Conservation (phyloP, 495 filamentous ascomycete species). For the Lophium mytilinum region DNA sequence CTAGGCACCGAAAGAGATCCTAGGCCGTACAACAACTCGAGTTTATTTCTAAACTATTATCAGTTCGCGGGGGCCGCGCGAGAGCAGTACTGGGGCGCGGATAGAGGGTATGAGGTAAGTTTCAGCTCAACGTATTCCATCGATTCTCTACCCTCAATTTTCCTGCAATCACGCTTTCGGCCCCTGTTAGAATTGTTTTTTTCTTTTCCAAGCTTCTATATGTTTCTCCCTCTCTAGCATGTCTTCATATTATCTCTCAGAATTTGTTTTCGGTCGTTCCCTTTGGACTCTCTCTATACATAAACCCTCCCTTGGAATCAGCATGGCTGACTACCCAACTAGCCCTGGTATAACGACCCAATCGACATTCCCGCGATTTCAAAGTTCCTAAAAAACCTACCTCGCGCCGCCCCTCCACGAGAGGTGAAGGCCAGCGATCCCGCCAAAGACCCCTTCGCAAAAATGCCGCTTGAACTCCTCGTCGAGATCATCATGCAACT, state of each 20-base stretch:
- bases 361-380: background rate
- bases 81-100: background rate
- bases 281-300: too few relatives aligned
- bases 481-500: background rate
- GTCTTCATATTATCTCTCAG: too few relatives aligned
- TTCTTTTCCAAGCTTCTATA: too few relatives aligned
- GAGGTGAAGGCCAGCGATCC: background rate
- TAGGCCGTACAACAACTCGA: background rate
- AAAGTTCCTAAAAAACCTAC: background rate
- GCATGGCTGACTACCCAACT: background rate
- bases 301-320: background rate
- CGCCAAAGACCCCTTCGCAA: background rate
- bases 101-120: background rate
- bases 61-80: background rate
- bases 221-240: too few relatives aligned
- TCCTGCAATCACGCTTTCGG: too few relatives aligned
- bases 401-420: background rate
- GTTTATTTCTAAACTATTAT: background rate
- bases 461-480: background rate
- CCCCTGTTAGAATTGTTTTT: too few relatives aligned
- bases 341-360: background rate
- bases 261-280: too few relatives aligned
- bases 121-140: background rate
- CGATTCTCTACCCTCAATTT: too few relatives aligned
- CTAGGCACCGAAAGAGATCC: background rate